Base-by-base conservation (phyloP, 805 yeast genomes). In the Candida taoyuanica region DNA sequence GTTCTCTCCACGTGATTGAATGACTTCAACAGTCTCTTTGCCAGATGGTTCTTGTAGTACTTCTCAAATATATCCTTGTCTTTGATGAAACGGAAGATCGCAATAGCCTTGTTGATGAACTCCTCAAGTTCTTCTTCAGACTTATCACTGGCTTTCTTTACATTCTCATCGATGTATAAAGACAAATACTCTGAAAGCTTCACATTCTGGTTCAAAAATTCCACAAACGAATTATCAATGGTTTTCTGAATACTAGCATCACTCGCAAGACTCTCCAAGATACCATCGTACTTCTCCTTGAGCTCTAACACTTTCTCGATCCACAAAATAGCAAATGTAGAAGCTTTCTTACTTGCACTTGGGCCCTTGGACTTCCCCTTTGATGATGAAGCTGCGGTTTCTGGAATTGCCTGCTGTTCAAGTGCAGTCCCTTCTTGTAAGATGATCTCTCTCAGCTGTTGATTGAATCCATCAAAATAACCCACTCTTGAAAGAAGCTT, bases 41-140 rank as follows among this genome's bases (percentile, higher is more conserved):
- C 95, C 41, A 89, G 67, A 62, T 85, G 96, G 37, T 80, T 84
- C 50, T 87, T 87, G 59, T 86, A 88, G 44, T 83, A 79, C 29
- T 76, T 81, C 55, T 87, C 95, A 62, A 88, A 89, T 18, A 84
- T 65, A 60, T 88, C 96, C 53, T 87, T 89, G 50, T 89, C 96
- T 42, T 76, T 71, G 32, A 88, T 68, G 53, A 76, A 79, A 40
- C 81, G 66, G 52, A 88, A 78, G 23, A 89, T 70, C 17, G 69
- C 60, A 11, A 85, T 70, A 0, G 87, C 74, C 19, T 72, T 70
- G 31, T 67, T 67, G 38, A 87, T 61, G 8, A 74, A 58, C 7
- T 49, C 66, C 48, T 64, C 69, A 40, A 67, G 49, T 52, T 71
- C 70, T 44, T 69, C 63, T 43, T 73, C 64, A 19, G 69, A 56